Evolutionary conservation across 176 grass and related monocot genomes (phyloP), one percentile per base, ranked within the genome.

Genomic region (Carex littledalei): DNA sequence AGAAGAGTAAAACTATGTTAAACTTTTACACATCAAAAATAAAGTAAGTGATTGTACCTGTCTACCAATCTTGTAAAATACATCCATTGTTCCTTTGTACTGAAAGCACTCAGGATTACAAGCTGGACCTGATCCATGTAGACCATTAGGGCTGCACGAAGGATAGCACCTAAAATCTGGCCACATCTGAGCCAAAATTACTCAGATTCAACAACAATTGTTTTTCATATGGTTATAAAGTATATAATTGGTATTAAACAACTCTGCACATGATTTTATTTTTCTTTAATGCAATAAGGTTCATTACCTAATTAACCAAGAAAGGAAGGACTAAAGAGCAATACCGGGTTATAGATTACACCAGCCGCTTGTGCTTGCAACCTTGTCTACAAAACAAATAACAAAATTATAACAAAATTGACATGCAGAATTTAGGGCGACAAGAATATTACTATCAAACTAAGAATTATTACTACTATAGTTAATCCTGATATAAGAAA

Each of bases 291-390:
- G 39, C 1, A 73, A 73, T 74, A 49, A 52, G 20, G 12, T 50
- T 47, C n/a, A 81, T 81, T 29, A 45, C 52, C 52, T 35, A 58
- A 58, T 79, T 80, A 35, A 24, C 45, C 20, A 49, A 31, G 52
- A 26, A 58, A 41, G 16, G 43, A 73, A 78, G 56, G 67, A 63
- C 14, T 32, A 79, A 86, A 74, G 14, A 24, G 71, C 26, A 63
- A 79, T 92, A 94, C 90, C 78, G 88, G 84, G 63, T 92, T 90
- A 81, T 98, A 94, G 13, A 89, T 78, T 13, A 98, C 91, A 87
- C 95, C 95, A 85, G 92, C 95, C 64, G 92, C 95, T 77, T 98
- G 95, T 3, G 92, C 95, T 90, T 98, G 95, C 84, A 98, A 93
- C 72, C 95, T 93, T 32, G 95, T 98, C 95, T 98, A 89, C 41